Conservation (phyloP, 805 yeast species). For the Hanseniaspora jakobsenii region DNA sequence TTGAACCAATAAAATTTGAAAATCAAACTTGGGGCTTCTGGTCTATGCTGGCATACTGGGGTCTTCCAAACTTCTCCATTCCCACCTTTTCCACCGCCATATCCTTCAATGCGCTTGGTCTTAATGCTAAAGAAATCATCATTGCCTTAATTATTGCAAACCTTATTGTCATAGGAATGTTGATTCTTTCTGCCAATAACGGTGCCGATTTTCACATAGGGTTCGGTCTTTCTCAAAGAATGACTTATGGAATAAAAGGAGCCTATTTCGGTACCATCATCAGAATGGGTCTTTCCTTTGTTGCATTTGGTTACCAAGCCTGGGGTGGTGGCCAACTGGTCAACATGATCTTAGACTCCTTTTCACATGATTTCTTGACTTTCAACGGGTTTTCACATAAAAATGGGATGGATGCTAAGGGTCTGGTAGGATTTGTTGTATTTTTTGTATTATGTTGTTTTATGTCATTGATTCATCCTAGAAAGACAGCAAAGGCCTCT, state of each 20-base stretch:
- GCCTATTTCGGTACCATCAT: conserved; percentile 29
- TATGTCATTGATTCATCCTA: conserved; percentile 26
- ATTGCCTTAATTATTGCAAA: conserved; percentile 24
- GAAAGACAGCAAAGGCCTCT: conserved; percentile 24
- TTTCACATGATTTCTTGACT: conserved; percentile 21
- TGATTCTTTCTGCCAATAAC: conserved; percentile 22
- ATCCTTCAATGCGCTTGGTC: conserved; percentile 23
- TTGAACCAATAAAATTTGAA: conserved; percentile 30
- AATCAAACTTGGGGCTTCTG: conserved; percentile 31
- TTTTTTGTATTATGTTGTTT: conserved; percentile 30
- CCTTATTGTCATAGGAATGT: conserved; percentile 20
- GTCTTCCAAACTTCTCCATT: conserved; percentile 29
- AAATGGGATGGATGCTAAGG: conserved; percentile 30
- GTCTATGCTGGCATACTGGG: conserved; percentile 31
- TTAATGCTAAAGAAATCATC: conserved; percentile 25
- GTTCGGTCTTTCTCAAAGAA: conserved; percentile 30
- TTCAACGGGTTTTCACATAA: conserved; percentile 25
- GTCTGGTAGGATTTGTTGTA: conserved; percentile 31
- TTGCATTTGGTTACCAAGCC: conserved; percentile 33
- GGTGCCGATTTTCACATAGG: conserved; percentile 30
- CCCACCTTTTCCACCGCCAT: conserved; percentile 31
- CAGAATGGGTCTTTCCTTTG: conserved; percentile 29
- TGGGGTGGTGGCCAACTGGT: conserved; percentile 30
- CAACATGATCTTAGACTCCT: conserved; percentile 25
- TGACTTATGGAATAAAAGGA: conserved; percentile 30